Base-by-base conservation (phyloP, 495 filamentous ascomycete genomes). In the Aspergillus nanangensis region DNA sequence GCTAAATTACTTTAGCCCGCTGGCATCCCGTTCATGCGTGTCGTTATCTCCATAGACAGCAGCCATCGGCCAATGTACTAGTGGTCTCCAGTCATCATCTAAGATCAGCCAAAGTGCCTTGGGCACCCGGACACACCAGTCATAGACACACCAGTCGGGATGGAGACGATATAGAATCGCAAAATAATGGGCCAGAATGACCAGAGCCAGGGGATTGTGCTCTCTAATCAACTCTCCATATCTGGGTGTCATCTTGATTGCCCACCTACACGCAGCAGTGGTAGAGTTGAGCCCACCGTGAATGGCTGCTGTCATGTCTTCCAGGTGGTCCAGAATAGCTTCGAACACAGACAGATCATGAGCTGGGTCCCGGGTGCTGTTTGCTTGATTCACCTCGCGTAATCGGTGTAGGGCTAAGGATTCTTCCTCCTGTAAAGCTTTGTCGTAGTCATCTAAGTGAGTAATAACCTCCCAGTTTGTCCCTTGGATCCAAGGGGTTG, bases 221-320 rank as follows among this genome's bases (percentile, higher is more conserved):
- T 76, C 60, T 3, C 70, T 70, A 0, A 81, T 66, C 23, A 77
- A 62, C 5, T 70, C 65, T 40, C 81, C 55, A 52, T 79, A 84
- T 5, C 65, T 52, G 1, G 63, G 47, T 2, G 71, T 70, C 13
- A 81, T 48, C 31, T 70, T 74, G 20, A 81, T 72, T 3, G 67
- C 73, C 75, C 71, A 81, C 11, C 58, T 47, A 9, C 55, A 60
- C 8, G 59, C 60, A 31, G 65, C 45, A 2, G 55, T 53, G 15
- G 48, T 58, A 13, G 61, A 54, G 2, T 48, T 62, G 29, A 64
- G 45, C 9, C 64, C 67, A 11, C 43, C 50, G 21, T 60, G 50
- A 4, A 56, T 49, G 38, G 51, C 58, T 24, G 58, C 54, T 8
- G 64, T 51, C 48, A 64, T 57, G 13, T 67, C 61, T 2, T 50